These are phyloP conservation scores for Xylaria nigripes DNA, from an alignment of 495 filamentous ascomycete genomes.

Conservation along the genomic window DNA sequence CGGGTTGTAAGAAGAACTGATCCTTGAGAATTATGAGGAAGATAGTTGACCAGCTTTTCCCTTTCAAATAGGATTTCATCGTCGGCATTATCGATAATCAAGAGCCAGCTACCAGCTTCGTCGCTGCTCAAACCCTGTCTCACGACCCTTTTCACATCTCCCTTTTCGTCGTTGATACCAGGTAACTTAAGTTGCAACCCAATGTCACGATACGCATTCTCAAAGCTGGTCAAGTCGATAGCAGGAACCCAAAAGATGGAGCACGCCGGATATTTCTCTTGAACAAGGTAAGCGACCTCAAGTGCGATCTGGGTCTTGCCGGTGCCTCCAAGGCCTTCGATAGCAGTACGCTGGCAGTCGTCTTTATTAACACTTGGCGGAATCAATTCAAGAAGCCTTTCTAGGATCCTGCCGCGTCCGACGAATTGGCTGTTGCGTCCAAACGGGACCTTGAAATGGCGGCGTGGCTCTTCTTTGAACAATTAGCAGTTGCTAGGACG, in stretches of 20 bases:
- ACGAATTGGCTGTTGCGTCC: slow-evolving; percentile 36
- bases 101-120: slow-evolving; percentile 35
- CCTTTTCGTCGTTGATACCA: slow-evolving; percentile 25
- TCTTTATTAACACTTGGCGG: slow-evolving; percentile 6
- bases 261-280: slow-evolving; percentile 25
- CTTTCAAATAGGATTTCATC: slow-evolving; percentile 28
- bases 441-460: slow-evolving; percentile 18
- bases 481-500: too few species aligned
- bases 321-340: slow-evolving; percentile 40
- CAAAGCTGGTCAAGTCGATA: slow-evolving; percentile 28
- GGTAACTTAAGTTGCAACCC: slow-evolving; percentile 26
- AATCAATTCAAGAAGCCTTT: slow-evolving; percentile 23
- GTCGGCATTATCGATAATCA: slow-evolving; percentile 48
- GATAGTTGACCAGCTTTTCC: slow-evolving; percentile 13
- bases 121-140: slow-evolving; percentile 25
- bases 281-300: slow-evolving; percentile 38
- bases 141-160: slow-evolving; percentile 32
- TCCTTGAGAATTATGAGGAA: slow-evolving; percentile 32
- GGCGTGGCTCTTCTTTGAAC: too few species aligned
- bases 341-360: slow-evolving; percentile 31
- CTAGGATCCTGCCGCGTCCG: slow-evolving; percentile 30
- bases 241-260: slow-evolving; percentile 45
- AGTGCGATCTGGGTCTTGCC: slow-evolving; percentile 51
- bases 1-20: slow-evolving; percentile 37
- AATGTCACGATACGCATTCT: slow-evolving; percentile 37